These are phyloP conservation scores for Exophiala spinifera DNA, from an alignment of 2,329 filamentous ascomycete species.

Conservation along the genomic window DNA sequence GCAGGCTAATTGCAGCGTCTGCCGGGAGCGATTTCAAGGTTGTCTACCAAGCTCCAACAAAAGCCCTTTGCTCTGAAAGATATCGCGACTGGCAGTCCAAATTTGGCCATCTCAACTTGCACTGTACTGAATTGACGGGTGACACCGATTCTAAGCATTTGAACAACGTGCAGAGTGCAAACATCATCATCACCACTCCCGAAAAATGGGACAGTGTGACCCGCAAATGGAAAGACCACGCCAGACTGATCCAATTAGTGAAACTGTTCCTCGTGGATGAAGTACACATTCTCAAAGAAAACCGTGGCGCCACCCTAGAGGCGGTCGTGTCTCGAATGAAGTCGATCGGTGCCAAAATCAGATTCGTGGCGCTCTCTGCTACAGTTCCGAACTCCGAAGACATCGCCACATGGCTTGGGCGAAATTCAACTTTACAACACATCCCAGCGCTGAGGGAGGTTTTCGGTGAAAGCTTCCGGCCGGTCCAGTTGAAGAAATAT, in stretches of 20 bases:
- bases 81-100: slow-evolving; percentile 74
- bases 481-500: slow-evolving; percentile 71
- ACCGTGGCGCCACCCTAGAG: slow-evolving; percentile 74
- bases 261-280: slow-evolving; percentile 83
- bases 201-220: slow-evolving; percentile 93
- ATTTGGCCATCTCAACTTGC: slow-evolving; percentile 64
- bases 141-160: slow-evolving; percentile 70
- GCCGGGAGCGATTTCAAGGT: slow-evolving; percentile 68
- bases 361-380: slow-evolving; percentile 78
- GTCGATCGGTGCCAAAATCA: slow-evolving; percentile 68
- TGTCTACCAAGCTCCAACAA: slow-evolving; percentile 81
- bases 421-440: slow-evolving; percentile 56
- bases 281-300: slow-evolving; percentile 79
- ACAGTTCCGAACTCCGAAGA: slow-evolving; percentile 81
- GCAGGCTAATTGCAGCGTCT: slow-evolving; percentile 60
- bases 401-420: slow-evolving; percentile 76
- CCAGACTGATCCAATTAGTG: slow-evolving; percentile 68
- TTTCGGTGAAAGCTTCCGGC: slow-evolving; percentile 77
- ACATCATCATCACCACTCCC: slow-evolving; percentile 81
- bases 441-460: slow-evolving; percentile 64
- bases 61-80: slow-evolving; percentile 75
- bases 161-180: slow-evolving; percentile 66
- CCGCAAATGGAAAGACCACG: slow-evolving; percentile 79
- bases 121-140: slow-evolving; percentile 75
- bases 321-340: slow-evolving; percentile 87